Evolutionary conservation across 1,284 basidiomycete species (phyloP), one percentile per base, ranked within the genome.

Genomic region (Cryptococcus sp.): DNA sequence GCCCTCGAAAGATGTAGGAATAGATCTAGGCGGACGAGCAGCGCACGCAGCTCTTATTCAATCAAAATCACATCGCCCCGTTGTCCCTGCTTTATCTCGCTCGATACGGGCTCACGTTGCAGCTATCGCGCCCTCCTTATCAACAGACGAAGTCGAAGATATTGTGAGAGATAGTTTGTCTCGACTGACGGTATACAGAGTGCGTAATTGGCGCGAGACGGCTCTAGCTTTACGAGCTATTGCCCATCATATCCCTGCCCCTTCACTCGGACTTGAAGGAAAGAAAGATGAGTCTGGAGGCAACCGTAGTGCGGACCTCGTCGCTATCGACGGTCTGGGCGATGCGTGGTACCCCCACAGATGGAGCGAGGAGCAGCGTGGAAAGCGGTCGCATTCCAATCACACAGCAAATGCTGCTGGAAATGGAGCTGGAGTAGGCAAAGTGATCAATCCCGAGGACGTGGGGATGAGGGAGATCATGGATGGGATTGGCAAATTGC

Each of bases 291-390:
- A 26, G 22, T 4, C 29, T 29, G 26, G 8, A 4, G 8, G 8
- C 29, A 34, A 13, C 29, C 29, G 29, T 13, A 50, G 54, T n/a
- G 23, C 71, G 40, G 67, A 66, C 46, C 39, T 77, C 23, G 58
- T 78, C 1, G 58, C 73, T 6, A 62, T 70, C 23, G 77, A 79
- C 52, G 77, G 76, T 3, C 67, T 79, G 34, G 66, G 59, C 5
- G 73, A 76, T 51, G 66, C 66, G 1, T 75, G 67, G 57, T 78
- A 74, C 67, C 68, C 71, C 0, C 63, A 74, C 20, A 50, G 73
- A 40, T 74, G 71, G 70, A 55, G 60, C 0, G 68, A 78, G 57
- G 61, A 69, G 22, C 41, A 53, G 7, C 44, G 45, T 22, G 39
- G 39, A 8, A 50, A 46, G 40, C 41, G 47, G 47, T 17, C n/a